Evolutionary conservation across 148 eudicot genomes (phyloP), one percentile per base, ranked within the genome.

Genomic region (Selenicereus undatus): DNA sequence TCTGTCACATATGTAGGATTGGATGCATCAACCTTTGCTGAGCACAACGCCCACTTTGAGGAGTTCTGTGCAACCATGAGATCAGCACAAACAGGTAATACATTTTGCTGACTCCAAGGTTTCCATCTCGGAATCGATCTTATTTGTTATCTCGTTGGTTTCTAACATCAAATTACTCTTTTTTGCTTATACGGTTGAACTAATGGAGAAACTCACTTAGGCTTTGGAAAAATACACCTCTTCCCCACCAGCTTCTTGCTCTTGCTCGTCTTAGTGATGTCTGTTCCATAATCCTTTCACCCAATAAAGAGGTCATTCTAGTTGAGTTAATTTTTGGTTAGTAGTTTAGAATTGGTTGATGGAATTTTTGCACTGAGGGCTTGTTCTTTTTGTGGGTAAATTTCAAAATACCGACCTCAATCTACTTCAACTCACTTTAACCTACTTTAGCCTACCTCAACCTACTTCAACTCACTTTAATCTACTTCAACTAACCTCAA

Each of bases 1-100:
- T 39, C 50, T 60, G 79, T 76, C 2, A 58, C 69, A 76, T 76
- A 76, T 54, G n/a, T 76, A 76, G 78, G 78, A 56, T 48, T 18
- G 35, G 26, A 17, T 17, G 30, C 48, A 39, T 74, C 43, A 21
- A 54, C 16, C 68, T 30, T 60, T 60, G 69, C 70, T 32, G 51
- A 76, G 21, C 5, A 54, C 21, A 60, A 58, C 79, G 58, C 70
- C 79, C 51, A 51, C 21, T 76, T 39, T 17, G 54, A 0, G 78
- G 48, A 76, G 78, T 76, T 45, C 39, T 60, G 2, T 76, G 50
- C 77, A 54, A 51, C 14, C 11, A 29, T 51, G 64, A 6, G 69
- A 35, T 35, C 51, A 20, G 50, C 70, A 58, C 68, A 58, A 56
- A 22, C 70, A 32, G 79, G 79, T 76, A 48, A 18, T 62, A 27